Conservation (phyloP, 331 rosid genomes). For the Pyracantha coccinea region DNA sequence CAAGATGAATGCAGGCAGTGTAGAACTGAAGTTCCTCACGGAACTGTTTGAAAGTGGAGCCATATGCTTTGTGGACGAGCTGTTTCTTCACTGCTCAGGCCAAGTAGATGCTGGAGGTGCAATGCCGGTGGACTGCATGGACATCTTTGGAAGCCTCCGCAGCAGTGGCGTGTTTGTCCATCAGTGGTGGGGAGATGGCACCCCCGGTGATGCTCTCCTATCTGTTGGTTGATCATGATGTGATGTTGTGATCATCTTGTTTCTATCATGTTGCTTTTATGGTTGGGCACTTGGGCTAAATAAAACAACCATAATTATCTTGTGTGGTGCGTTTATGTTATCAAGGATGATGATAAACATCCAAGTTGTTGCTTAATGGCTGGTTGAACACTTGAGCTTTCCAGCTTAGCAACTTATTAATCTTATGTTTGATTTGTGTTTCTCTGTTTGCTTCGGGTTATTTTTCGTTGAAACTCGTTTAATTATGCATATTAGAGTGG, state of each 20-base stretch:
- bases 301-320: constrained; percentile 44
- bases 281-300: constrained; percentile 61
- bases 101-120: constrained; percentile 19
- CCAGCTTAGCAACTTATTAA: neutral
- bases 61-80: constrained; percentile 81
- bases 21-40: constrained; percentile 58
- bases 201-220: constrained; percentile 18
- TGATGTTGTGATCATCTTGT: constrained; percentile 27
- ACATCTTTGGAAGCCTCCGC: constrained; percentile 59
- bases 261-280: constrained; percentile 28
- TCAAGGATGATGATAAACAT: neutral
- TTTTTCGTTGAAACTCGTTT: neutral
- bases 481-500: neutral
- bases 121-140: constrained; percentile 45
- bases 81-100: constrained; percentile 65
- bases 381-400: constrained; percentile 8
- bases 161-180: constrained; percentile 78
- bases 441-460: neutral
- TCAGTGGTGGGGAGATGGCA: constrained; percentile 77
- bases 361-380: constrained; percentile 1
- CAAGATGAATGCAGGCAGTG: constrained; percentile 75
- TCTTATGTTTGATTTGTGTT: neutral
- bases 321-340: constrained; percentile 1
- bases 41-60: constrained; percentile 81
- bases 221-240: constrained; percentile 2